A percentile compares a stretch with the other conserved stretches of the same genome.
Conservation (phyloP, 1,139 yeast genomes). For the Saccharomyces hybrid region DNA sequence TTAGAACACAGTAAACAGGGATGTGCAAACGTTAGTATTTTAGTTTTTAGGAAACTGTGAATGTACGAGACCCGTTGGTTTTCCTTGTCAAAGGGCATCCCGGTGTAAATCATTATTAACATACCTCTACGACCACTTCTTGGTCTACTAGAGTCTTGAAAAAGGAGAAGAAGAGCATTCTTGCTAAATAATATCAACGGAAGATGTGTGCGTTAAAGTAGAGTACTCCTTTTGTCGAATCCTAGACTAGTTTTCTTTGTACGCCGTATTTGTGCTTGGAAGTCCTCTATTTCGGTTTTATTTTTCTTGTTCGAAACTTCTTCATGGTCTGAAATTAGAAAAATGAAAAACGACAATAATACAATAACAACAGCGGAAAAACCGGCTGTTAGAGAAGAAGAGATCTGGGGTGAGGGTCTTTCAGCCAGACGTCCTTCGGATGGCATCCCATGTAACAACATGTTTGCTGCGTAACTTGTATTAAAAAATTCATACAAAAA, state of each 20-base stretch:
- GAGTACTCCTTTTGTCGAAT: background rate
- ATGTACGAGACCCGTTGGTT: background rate
- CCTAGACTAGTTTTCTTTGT: background rate
- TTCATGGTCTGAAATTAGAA: background rate
- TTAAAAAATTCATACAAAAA: background rate
- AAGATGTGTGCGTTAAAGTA: background rate
- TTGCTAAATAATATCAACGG: background rate
- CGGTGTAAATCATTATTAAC: constrained; percentile 5
- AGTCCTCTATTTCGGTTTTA: constrained; percentile 1
- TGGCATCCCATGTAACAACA: no score
- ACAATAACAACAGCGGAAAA: background rate
- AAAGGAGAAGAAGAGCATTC: constrained; percentile 84
- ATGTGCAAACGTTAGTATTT: background rate
- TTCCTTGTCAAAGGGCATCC: background rate
- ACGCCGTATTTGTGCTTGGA: background rate
- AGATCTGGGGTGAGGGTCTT: no score
- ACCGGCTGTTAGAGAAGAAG: no score
- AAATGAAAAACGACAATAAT: background rate
- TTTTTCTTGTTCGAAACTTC: background rate
- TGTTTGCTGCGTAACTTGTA: background rate
- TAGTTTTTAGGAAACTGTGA: background rate
- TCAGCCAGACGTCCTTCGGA: background rate
- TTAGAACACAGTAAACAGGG: constrained; percentile 1
- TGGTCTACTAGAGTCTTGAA: constrained; percentile 95
- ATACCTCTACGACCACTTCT: constrained; percentile 51